Base-by-base conservation (phyloP, 2,329 filamentous ascomycete species). In the Calonectria honghensis region DNA sequence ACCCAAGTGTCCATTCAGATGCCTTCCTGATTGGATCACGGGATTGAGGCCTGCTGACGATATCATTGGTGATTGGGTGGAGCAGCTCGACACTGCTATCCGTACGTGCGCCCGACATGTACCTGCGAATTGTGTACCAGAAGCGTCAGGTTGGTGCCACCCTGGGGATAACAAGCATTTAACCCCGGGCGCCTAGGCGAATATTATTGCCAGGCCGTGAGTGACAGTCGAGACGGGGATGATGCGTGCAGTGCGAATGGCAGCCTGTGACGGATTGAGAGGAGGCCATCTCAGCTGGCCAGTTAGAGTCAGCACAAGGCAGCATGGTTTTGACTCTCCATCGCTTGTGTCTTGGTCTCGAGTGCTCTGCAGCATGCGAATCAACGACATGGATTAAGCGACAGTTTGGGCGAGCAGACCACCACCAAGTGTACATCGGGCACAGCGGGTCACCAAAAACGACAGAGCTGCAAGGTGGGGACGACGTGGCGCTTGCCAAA, bases 321-420 rank as follows among this genome's bases (percentile, higher is more conserved):
- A 64, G 50, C 51, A 64, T 64, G 39, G 67, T 57, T 32, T 68
- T 75, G 70, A 64, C 73, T 67, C 68, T 71, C 70, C 70, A 69
- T 77, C 65, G 71, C 65, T 73, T 67, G 70, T 64, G 63, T 68
- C 61, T 64, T 57, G 68, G 64, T 64, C 51, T 59, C 70, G 70
- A 70, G 61, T 71, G 67, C 61, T 71, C 35, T 63, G 50, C 70
- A 68, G 61, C 63, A 79, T 80, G 75, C 78, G 76, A 81, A 81
- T 81, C 79, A 80, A 72, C 67, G 64, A 61, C 77, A 75, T 78
- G 78, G 75, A 73, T 79, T 80, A 81, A 80, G 79, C 78, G 79
- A 81, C 77, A 64, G 59, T 78, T 75, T 48, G 61, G 74, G 77
- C 37, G 65, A 71, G 67, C 64, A 76, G 72, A 64, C 69, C 73